Conservation (phyloP, 2,329 filamentous ascomycete species). For the Cercospora zeae-maydis region DNA sequence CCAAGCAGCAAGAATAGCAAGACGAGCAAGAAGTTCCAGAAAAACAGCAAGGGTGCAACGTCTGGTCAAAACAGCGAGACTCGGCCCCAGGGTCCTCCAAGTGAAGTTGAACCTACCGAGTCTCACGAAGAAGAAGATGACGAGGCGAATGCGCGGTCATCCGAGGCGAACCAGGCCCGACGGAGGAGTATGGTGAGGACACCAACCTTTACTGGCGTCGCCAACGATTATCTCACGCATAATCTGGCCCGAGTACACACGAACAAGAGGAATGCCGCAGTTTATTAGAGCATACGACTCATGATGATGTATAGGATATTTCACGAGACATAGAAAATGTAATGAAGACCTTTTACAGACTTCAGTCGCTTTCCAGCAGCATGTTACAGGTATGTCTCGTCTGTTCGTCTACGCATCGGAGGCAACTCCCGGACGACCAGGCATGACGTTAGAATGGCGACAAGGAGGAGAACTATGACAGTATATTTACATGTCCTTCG, state of each 20-base stretch:
- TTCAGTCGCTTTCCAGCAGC: not conserved
- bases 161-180: slow-evolving; percentile 5
- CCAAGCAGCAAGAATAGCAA: slow-evolving; percentile 19
- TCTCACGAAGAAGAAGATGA: slow-evolving; percentile 3
- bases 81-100: slow-evolving; percentile 2
- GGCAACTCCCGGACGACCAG: not conserved
- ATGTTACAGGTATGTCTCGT: not conserved
- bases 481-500: not conserved
- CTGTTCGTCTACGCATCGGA: not conserved
- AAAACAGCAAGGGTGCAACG: slow-evolving; percentile 5
- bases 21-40: slow-evolving; percentile 21
- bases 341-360: not conserved
- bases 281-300: not conserved
- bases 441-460: slow-evolving; percentile 9
- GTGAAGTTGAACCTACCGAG: slow-evolving; percentile 1
- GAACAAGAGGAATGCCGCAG: slow-evolving; percentile 20
- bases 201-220: slow-evolving; percentile 7
- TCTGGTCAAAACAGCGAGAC: slow-evolving; percentile 8
- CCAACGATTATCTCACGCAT: slow-evolving; percentile 16
- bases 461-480: not conserved
- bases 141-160: slow-evolving; percentile 4
- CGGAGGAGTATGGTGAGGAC: not conserved
- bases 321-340: not conserved
- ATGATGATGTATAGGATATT: not conserved
- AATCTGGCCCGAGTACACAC: slow-evolving; percentile 20